A percentile compares a stretch with the other conserved stretches of the same genome.
These are phyloP conservation scores for Hypoxylon sp. DNA, from an alignment of 2,329 filamentous ascomycete species.

Conservation along the genomic window DNA sequence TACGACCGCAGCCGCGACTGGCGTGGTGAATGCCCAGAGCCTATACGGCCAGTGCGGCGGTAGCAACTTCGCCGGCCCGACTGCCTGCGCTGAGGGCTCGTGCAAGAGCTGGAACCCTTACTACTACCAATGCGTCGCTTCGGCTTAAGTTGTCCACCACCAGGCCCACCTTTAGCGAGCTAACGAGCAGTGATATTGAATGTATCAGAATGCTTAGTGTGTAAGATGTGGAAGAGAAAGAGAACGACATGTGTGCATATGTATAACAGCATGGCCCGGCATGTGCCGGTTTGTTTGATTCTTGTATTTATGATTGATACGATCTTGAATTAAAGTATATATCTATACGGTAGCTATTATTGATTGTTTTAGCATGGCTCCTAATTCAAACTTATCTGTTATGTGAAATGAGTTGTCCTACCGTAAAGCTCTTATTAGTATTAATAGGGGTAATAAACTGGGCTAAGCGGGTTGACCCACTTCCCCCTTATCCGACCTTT, in stretches of 20 bases:
- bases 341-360: background rate
- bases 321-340: constrained; percentile 24
- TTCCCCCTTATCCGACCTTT: too few relatives aligned
- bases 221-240: background rate
- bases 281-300: constrained; percentile 17
- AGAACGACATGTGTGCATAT: constrained; percentile 6
- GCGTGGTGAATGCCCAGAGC: constrained; percentile 37
- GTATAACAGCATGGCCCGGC: constrained; percentile 4
- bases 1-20: constrained; percentile 31
- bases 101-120: constrained; percentile 61
- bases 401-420: too few relatives aligned
- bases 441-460: too few relatives aligned
- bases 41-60: constrained; percentile 64
- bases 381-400: too few relatives aligned
- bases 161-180: background rate
- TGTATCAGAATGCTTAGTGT: background rate
- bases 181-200: background rate
- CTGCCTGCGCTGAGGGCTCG: constrained; percentile 57
- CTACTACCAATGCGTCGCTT: constrained; percentile 61
- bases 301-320: constrained; percentile 32
- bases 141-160: constrained; percentile 17
- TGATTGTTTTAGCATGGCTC: too few relatives aligned
- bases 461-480: too few relatives aligned
- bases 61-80: constrained; percentile 58
- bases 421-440: too few relatives aligned